Evolutionary conservation across 345 rosid genomes (phyloP).

Genomic region (Euphorbia pulcherrima): DNA sequence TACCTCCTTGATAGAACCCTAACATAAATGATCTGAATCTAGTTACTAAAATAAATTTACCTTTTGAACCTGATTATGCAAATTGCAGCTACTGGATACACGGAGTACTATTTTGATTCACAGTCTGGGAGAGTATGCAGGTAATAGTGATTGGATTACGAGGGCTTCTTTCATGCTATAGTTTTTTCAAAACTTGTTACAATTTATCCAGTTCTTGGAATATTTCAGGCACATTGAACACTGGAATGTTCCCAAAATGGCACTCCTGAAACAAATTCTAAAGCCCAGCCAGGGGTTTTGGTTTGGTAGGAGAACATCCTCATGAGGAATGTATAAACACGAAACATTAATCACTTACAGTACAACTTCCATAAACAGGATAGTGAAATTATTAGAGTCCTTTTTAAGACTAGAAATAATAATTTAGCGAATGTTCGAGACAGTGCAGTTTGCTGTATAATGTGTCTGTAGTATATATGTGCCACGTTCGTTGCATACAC

Average conservation of each 20-base stretch:
- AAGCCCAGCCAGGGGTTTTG: slow-evolving; percentile 56
- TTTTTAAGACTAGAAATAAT: background rate
- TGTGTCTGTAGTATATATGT: background rate
- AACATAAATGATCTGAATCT: background rate
- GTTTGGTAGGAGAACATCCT: slow-evolving; percentile 22
- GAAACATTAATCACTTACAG: background rate
- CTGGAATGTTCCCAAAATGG: slow-evolving; percentile 93
- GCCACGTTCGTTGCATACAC: background rate
- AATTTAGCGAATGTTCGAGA: background rate
- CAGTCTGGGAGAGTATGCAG: slow-evolving; percentile 80
- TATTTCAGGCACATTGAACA: slow-evolving; percentile 73
- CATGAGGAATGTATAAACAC: background rate
- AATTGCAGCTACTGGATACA: slow-evolving; percentile 79
- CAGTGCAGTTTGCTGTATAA: too few relatives aligned
- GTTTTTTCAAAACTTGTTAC: background rate
- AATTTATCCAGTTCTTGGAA: background rate
- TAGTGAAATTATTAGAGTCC: background rate
- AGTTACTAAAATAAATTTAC: background rate
- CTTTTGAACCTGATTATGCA: slow-evolving; percentile 2
- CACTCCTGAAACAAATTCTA: slow-evolving; percentile 65
- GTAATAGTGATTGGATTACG: slow-evolving; percentile 24
- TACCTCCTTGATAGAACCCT: background rate
- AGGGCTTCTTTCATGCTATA: background rate
- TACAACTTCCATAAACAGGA: background rate
- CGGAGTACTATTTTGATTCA: slow-evolving; percentile 68